Conservation (phyloP, 2,329 filamentous ascomycete genomes). For the Thermomyces lanuginosus region DNA sequence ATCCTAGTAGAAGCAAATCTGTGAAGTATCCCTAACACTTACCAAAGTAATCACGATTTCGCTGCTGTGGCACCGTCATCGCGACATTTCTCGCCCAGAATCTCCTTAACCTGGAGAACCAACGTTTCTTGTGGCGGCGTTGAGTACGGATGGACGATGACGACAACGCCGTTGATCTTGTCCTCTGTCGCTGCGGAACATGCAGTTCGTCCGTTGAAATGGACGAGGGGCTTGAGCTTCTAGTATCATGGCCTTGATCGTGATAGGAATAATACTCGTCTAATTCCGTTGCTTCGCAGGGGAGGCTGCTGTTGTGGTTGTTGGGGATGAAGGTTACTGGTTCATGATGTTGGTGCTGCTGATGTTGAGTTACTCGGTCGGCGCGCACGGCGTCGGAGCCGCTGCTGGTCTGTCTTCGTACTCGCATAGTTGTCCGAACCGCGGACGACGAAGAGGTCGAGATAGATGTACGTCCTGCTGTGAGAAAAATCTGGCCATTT, state of each 20-base stretch:
- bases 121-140: slow-evolving; percentile 29
- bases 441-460: too few species aligned
- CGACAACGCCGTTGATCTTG: slow-evolving; percentile 6
- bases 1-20: neutral
- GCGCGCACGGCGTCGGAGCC: too few species aligned
- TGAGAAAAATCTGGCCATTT: too few species aligned
- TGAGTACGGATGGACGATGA: slow-evolving; percentile 8
- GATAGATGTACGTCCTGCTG: too few species aligned
- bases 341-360: neutral
- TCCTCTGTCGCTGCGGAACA: slow-evolving; percentile 10
- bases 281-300: slow-evolving; percentile 6
- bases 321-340: slow-evolving; percentile 1
- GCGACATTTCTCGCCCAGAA: slow-evolving; percentile 55
- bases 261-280: slow-evolving; percentile 4
- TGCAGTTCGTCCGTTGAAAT: slow-evolving; percentile 20
- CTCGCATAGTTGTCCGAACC: too few species aligned
- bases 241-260: neutral
- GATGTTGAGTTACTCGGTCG: too few species aligned
- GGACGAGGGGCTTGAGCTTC: slow-evolving; percentile 11
- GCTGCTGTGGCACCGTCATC: slow-evolving; percentile 23
- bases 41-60: slow-evolving; percentile 29
- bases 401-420: too few species aligned
- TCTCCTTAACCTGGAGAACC: slow-evolving; percentile 49
- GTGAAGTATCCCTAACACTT: slow-evolving; percentile 5
- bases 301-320: slow-evolving; percentile 3